Percentiles rank a stretch among this genome's conserved stretches.
Conservation (phyloP, 2,329 filamentous ascomycete genomes). For the Endoconidiophora laricicola region DNA sequence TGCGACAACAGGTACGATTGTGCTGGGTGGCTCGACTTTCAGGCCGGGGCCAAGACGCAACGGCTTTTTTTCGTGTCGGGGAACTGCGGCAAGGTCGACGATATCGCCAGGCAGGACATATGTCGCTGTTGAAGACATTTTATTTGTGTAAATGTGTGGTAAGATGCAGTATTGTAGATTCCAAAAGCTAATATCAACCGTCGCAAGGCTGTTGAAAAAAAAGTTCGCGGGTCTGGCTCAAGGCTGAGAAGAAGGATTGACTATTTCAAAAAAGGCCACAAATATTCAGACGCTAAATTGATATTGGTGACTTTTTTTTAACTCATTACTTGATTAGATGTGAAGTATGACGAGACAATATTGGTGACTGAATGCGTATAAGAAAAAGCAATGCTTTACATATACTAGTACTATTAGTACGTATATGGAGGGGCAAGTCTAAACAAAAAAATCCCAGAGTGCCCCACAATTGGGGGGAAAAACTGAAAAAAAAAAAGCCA, state of each 20-base stretch:
- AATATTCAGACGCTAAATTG: slow-evolving; percentile 1
- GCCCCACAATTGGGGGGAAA: slow-evolving; percentile 13
- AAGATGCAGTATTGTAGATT: not conserved
- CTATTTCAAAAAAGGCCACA: not conserved
- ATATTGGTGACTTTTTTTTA: not conserved
- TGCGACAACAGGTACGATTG: slow-evolving; percentile 51
- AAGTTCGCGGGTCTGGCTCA: slow-evolving; percentile 1
- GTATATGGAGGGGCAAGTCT: slow-evolving; percentile 10
- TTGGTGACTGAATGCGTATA: not conserved
- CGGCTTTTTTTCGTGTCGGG: slow-evolving; percentile 49
- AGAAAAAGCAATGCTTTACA: not conserved
- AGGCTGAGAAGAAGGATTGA: slow-evolving; percentile 4
- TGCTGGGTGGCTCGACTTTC: slow-evolving; percentile 61
- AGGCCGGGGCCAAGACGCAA: slow-evolving; percentile 73
- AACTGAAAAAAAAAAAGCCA: not conserved
- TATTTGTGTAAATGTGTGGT: not conserved
- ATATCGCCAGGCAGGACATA: slow-evolving; percentile 71
- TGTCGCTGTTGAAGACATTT: slow-evolving; percentile 40
- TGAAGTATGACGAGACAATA: not conserved
- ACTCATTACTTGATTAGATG: too few species aligned
- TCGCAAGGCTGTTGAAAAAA: slow-evolving; percentile 8
- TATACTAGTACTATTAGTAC: not conserved
- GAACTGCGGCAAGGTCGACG: slow-evolving; percentile 49
- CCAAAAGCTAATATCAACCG: not conserved
- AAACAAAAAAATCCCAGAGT: not conserved